phyloP scores from a whole-genome alignment of 2,329 filamentous ascomycete species.

The Dactylonectria estremocensis region DNA sequence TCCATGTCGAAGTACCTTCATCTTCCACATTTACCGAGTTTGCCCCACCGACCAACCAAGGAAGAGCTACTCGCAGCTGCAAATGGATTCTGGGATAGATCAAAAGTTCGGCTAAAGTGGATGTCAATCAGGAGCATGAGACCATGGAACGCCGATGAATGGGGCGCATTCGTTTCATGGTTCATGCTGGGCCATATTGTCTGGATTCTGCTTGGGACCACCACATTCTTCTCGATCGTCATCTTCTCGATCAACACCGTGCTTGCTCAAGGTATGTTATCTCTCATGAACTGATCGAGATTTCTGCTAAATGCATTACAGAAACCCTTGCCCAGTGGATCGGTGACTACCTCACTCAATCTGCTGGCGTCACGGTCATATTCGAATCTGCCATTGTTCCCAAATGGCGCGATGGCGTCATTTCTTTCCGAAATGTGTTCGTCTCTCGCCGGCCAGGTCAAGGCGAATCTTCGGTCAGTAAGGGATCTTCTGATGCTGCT shows the following conservation, averaged over 20 bases:
- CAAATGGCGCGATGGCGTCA: slow-evolving; percentile 94
- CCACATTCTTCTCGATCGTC: slow-evolving; percentile 93
- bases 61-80: slow-evolving; percentile 94
- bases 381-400: slow-evolving; percentile 99
- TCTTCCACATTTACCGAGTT: slow-evolving; percentile 72
- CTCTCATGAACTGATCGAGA: not conserved
- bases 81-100: slow-evolving; percentile 90
- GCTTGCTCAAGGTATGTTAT: slow-evolving; percentile 85
- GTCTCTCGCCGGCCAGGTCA: slow-evolving; percentile 93
- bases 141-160: slow-evolving; percentile 97
- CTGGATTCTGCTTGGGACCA: slow-evolving; percentile 97
- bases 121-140: slow-evolving; percentile 93
- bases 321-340: slow-evolving; percentile 95
- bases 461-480: slow-evolving; percentile 85
- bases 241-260: slow-evolving; percentile 96
- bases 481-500: slow-evolving; percentile 91
- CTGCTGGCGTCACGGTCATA: slow-evolving; percentile 91
- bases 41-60: slow-evolving; percentile 91
- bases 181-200: slow-evolving; percentile 92
- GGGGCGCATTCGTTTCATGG: slow-evolving; percentile 95
- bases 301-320: slow-evolving; percentile 50
- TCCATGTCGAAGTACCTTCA: slow-evolving; percentile 74
- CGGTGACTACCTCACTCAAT: slow-evolving; percentile 95
- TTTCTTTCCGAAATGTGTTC: slow-evolving; percentile 96
- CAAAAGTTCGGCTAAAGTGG: slow-evolving; percentile 97